Evolutionary conservation across 257 asterid genomes (phyloP).

Genomic region (Fraxinus anomala): DNA sequence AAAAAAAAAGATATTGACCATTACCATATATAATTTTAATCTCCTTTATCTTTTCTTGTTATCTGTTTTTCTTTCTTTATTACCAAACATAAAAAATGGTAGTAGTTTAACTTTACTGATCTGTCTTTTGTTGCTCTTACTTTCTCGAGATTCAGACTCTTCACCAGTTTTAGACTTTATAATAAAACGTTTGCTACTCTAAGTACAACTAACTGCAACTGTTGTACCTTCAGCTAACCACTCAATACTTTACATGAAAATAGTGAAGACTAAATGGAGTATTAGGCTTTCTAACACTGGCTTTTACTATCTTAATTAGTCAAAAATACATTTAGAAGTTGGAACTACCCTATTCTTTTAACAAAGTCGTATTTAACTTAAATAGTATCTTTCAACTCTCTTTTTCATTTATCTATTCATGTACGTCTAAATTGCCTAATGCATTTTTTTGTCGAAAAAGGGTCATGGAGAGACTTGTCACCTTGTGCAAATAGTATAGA

Average conservation of each 20-base stretch:
- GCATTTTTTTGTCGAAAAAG: too few relatives aligned
- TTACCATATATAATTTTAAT: not conserved
- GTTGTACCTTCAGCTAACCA: not conserved
- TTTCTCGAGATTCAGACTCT: not conserved
- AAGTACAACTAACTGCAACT: not conserved
- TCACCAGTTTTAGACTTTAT: constrained; percentile 10
- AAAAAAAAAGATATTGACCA: not conserved
- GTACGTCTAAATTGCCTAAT: too few relatives aligned
- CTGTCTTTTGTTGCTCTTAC: not conserved
- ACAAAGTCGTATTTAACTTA: too few relatives aligned
- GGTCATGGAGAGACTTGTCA: too few relatives aligned
- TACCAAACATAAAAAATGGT: not conserved
- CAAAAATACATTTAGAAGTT: not conserved
- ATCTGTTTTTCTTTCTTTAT: not conserved
- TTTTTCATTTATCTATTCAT: too few relatives aligned
- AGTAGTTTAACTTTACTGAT: not conserved
- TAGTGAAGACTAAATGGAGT: not conserved
- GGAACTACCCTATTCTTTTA: not conserved
- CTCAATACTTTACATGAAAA: not conserved
- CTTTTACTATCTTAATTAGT: not conserved
- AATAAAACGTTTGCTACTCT: not conserved
- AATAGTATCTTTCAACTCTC: too few relatives aligned
- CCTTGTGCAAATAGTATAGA: too few relatives aligned
- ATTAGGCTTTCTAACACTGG: not conserved
- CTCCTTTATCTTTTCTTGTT: not conserved